Conservation (phyloP, 2,329 filamentous ascomycete species). For the Rutstroemia sydowiana region DNA sequence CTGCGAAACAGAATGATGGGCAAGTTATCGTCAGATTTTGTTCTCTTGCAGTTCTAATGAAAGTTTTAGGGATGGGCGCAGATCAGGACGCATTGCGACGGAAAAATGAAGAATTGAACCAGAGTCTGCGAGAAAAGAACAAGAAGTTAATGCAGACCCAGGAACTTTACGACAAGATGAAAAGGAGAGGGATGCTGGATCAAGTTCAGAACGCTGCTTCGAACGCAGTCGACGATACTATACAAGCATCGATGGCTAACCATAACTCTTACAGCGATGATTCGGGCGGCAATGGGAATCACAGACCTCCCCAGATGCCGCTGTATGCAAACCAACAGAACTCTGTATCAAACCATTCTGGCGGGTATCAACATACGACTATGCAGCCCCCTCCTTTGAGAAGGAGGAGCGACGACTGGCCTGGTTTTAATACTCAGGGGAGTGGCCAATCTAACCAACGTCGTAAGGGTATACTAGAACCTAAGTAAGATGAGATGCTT, state of each 20-base stretch:
- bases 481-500: not conserved
- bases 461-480: conserved; percentile 11
- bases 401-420: conserved; percentile 15
- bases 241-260: conserved; percentile 28
- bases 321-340: conserved; percentile 15
- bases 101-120: conserved; percentile 65
- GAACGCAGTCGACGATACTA: conserved; percentile 39
- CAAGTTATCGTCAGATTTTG: conserved; percentile 28
- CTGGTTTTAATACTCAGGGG: conserved; percentile 20
- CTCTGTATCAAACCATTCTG: not conserved
- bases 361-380: conserved; percentile 8
- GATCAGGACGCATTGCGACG: conserved; percentile 57
- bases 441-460: not conserved
- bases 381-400: conserved; percentile 10
- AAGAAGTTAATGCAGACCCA: conserved; percentile 63
- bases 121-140: conserved; percentile 62
- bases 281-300: conserved; percentile 15
- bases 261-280: conserved; percentile 24
- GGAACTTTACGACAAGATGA: conserved; percentile 54
- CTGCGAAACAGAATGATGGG: conserved; percentile 59
- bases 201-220: conserved; percentile 49
- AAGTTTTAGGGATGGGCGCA: conserved; percentile 42
- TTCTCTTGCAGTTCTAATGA: conserved; percentile 9
- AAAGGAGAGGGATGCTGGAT: conserved; percentile 45
- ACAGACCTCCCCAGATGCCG: conserved; percentile 9